These are phyloP conservation scores for Trametes sanguinea DNA, from an alignment of 768 basidiomycete species.

Conservation along the genomic window DNA sequence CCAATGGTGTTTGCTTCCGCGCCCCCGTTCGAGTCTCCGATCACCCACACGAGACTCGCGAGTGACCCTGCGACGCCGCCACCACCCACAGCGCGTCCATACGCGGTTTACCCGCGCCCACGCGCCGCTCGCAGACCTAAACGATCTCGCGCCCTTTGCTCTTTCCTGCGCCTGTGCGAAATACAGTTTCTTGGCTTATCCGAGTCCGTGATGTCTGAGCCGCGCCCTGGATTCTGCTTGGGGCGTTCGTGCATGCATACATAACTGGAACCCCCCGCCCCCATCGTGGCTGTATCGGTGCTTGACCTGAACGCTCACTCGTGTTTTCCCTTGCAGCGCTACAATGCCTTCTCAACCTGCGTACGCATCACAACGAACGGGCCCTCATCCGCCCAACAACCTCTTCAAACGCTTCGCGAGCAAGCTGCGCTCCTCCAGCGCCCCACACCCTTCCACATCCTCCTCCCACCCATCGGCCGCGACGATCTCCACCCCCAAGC, in stretches of 20 bases:
- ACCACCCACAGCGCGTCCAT: not conserved
- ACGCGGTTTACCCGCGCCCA: not conserved
- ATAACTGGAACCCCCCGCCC: no score
- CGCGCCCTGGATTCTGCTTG: no score
- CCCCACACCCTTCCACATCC: not conserved
- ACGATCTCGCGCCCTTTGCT: no score
- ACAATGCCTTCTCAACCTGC: not conserved
- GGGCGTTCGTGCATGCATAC: not conserved
- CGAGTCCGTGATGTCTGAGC: no score
- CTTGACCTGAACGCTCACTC: not conserved
- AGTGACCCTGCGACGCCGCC: no score
- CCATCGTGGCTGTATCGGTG: not conserved
- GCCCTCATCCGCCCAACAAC: not conserved
- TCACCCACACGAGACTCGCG: not conserved
- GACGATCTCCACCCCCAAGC: not conserved
- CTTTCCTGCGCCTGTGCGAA: no score
- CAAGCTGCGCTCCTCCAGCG: slow-evolving; percentile 18
- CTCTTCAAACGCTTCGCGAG: slow-evolving; percentile 20
- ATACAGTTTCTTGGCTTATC: no score
- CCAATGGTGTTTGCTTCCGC: slow-evolving; percentile 6
- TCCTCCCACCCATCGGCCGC: not conserved
- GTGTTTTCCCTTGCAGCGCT: not conserved
- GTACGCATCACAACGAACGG: not conserved
- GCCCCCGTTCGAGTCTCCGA: not conserved
- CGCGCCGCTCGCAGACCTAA: not conserved